A percentile compares a stretch with the other conserved stretches of the same genome.
Evolutionary conservation across 768 basidiomycete genomes (phyloP).

Genomic region (Xerocomellus chrysenteron): DNA sequence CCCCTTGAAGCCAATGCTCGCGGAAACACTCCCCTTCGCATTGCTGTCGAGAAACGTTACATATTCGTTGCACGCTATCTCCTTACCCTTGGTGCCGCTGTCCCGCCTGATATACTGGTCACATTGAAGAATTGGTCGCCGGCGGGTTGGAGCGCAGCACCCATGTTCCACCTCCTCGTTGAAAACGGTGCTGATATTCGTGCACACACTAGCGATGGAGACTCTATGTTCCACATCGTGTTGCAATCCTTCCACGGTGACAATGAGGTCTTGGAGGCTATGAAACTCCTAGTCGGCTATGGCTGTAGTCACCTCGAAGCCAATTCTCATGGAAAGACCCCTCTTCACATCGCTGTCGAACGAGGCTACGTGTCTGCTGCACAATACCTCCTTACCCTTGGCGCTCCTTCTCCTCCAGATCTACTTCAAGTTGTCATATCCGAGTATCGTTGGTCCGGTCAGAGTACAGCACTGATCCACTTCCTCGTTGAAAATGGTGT

Average conservation of each 20-base stretch:
- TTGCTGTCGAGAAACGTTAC: background rate
- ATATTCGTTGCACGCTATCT: background rate
- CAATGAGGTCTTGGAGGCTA: too few relatives aligned
- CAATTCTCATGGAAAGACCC: background rate
- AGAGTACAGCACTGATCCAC: background rate
- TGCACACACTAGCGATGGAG: too few relatives aligned
- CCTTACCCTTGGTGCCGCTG: background rate
- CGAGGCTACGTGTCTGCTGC: background rate
- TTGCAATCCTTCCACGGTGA: too few relatives aligned
- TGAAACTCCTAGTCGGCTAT: background rate
- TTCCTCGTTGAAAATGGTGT: background rate
- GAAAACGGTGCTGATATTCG: too few relatives aligned
- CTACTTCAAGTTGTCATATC: background rate
- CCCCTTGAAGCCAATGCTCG: background rate
- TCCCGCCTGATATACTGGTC: too few relatives aligned
- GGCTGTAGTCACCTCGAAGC: background rate
- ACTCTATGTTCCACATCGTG: too few relatives aligned
- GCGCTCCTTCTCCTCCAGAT: background rate
- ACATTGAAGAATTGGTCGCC: background rate
- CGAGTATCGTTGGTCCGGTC: fast-evolving
- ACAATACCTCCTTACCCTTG: background rate
- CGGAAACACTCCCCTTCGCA: background rate
- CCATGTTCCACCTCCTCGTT: too few relatives aligned
- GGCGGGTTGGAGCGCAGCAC: too few relatives aligned
- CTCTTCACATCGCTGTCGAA: too few relatives aligned